Evolutionary conservation across 169 alveolate species (phyloP), one percentile per base, ranked within the genome.

Genomic region (Cryptosporidium canis): DNA sequence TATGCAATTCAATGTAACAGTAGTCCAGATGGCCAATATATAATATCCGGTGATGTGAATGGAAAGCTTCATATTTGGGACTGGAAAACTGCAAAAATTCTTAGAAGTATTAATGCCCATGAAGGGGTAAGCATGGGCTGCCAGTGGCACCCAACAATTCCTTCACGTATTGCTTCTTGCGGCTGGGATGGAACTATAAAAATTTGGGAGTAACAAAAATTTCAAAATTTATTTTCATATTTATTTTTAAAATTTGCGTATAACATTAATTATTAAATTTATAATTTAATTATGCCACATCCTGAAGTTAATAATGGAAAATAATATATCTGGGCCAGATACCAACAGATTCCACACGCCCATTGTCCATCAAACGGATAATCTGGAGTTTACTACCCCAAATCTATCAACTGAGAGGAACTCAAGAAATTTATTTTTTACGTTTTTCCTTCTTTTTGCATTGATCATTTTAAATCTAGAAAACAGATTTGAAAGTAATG

Each of bases 141-240:
- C 47, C 94, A 94, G 55, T 98, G 99, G 99, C 99, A 98, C 91
- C 99, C 99, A 43, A 83, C 94, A 37, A 95, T 94, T 56, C 96
- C 98, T 12, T 94, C 98, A 53, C 93, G 95, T 67, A 95, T 98
- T 21, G 99, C 99, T 33, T 96, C 99, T 67, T 95, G 98, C 90
- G 96, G 99, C 21, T 98, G 99, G 99, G 99, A 97, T 92, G 97
- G 98, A 33, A 93, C 98, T 43, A 94, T 98, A 58, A 98, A 98
- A 92, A 92, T 97, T 35, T 98, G 99, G 99, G 99, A 98, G 90
- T 97, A 93, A 93, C 5, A 21, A 70, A 70, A 70, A 70, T 51
- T 70, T 0, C 8, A 24, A 47, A 24, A 21, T 70, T 51, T 51
- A 27, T 70, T 48, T 31, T 18, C n/a, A 9, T 70, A 29, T 53